Percentiles rank a stretch among this genome's conserved stretches.
phyloP scores from a whole-genome alignment of 2,329 filamentous ascomycete species.

The Westerdykella ornata region DNA sequence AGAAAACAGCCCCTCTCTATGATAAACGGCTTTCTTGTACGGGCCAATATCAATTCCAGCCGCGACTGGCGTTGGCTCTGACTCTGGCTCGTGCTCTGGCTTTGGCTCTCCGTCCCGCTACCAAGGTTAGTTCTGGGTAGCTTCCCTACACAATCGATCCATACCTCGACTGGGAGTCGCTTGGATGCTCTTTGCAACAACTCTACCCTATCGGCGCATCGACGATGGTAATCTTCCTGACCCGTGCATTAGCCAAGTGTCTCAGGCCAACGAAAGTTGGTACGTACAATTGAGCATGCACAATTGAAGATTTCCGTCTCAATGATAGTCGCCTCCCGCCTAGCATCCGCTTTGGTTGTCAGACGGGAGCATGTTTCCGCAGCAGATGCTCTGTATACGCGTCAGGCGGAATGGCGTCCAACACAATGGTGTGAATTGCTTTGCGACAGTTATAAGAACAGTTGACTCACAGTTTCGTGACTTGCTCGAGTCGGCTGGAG shows the following conservation, averaged over 20 bases:
- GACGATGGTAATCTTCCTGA: conserved; percentile 31
- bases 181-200: conserved; percentile 1
- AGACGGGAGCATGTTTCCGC: too few relatives aligned
- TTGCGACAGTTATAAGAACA: conserved; percentile 1
- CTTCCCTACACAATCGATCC: conserved; percentile 17
- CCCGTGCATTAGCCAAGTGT: conserved; percentile 13
- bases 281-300: conserved; percentile 51
- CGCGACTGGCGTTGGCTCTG: not conserved
- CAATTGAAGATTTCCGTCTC: conserved; percentile 60
- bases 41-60: conserved; percentile 45
- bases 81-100: conserved; percentile 21
- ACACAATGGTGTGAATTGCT: too few relatives aligned
- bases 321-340: conserved; percentile 54
- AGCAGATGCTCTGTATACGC: too few relatives aligned
- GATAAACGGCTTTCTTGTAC: conserved; percentile 52
- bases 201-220: conserved; percentile 18
- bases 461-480: conserved; percentile 45
- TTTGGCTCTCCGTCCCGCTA: conserved; percentile 26
- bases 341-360: conserved; percentile 38
- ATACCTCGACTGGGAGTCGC: conserved; percentile 4
- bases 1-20: conserved; percentile 68
- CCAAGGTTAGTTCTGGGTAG: conserved; percentile 15
- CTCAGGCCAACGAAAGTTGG: not conserved
- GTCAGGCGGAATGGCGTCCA: too few relatives aligned
- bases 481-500: conserved; percentile 40